Evolutionary conservation across 371 early-diverging fungal species (phyloP), one percentile per base, ranked within the genome.

Genomic region (Lichtheimia hyalospora): DNA sequence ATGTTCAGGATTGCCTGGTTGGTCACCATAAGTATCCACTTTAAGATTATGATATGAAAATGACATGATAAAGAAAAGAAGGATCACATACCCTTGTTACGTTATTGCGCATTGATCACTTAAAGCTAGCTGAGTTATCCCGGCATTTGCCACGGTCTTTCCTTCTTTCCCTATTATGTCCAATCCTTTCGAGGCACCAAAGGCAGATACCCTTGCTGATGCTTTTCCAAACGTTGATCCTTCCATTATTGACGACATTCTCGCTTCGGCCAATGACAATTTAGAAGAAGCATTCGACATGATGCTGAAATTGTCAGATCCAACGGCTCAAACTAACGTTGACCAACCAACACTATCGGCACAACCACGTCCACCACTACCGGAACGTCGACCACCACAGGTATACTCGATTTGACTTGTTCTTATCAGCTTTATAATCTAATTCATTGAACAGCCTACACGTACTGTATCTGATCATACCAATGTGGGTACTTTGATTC

Each of bases 271-370:
- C 7, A 12, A 56, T 20, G 62, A 57, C 24, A 52, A 65, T 49
- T 20, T 69, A 10, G 58, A 69, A 23, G 21, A n/a, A 12, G 60
- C 69, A 4, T 69, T 61, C 44, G 65, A 69, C 10, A 13, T 21
- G 8, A 42, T 69, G 21, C 53, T 68, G 25, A 34, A 18, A 43
- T 60, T 68, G 57, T 53, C 68, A 13, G 63, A 63, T 49, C 57
- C 64, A n/a, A n/a, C 39, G 8, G 15, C 59, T 23, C 28, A 49
- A 54, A 13, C 50, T 28, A 12, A 20, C 24, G 15, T 25, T 10
- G 21, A 27, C 15, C 51, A 43, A 15, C 20, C 57, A 16, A 18
- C 39, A 20, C 50, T 28, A 21, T 23, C 51, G 18, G n/a, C 40
- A n/a, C 58, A 39, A 7, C 55, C 61, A 44, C 23, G 24, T 18